These are phyloP conservation scores for Podospora appendiculata DNA, from an alignment of 495 filamentous ascomycete genomes.

Conservation along the genomic window DNA sequence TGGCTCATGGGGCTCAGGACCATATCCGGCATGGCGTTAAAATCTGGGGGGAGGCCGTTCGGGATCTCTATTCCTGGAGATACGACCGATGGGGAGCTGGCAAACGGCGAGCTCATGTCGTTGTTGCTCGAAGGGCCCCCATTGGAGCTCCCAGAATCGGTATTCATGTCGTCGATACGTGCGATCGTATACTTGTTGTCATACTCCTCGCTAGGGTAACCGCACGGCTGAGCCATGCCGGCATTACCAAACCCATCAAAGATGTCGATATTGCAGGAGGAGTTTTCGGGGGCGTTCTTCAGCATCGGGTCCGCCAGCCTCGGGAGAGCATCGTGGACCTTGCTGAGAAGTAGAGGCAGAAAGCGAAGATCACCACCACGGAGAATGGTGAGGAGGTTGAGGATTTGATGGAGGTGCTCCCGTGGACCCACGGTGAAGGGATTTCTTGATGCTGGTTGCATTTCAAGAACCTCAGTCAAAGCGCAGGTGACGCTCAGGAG, in stretches of 20 bases:
- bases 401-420: constrained; percentile 63
- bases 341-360: constrained; percentile 61
- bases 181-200: constrained; percentile 29
- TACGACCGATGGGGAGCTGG: constrained; percentile 36
- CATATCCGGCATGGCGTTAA: constrained; percentile 37
- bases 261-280: constrained; percentile 37
- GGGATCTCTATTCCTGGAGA: constrained; percentile 33
- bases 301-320: constrained; percentile 49
- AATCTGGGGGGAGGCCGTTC: constrained; percentile 25
- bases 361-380: constrained; percentile 65
- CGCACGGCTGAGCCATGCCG: constrained; percentile 37
- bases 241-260: constrained; percentile 50
- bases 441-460: constrained; percentile 50
- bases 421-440: constrained; percentile 59
- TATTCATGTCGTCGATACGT: constrained; percentile 33
- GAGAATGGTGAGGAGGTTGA: constrained; percentile 56
- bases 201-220: constrained; percentile 23
- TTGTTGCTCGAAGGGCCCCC: constrained; percentile 21
- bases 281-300: constrained; percentile 41
- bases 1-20: constrained; percentile 39
- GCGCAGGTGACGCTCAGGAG: constrained; percentile 68
- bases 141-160: constrained; percentile 29
- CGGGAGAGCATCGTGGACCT: constrained; percentile 60
- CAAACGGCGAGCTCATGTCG: constrained; percentile 40
- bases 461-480: constrained; percentile 64